Evolutionary conservation across 2,329 filamentous ascomycete genomes (phyloP), one percentile per base, ranked within the genome.

Genomic region (Pestalotiopsis sp.): DNA sequence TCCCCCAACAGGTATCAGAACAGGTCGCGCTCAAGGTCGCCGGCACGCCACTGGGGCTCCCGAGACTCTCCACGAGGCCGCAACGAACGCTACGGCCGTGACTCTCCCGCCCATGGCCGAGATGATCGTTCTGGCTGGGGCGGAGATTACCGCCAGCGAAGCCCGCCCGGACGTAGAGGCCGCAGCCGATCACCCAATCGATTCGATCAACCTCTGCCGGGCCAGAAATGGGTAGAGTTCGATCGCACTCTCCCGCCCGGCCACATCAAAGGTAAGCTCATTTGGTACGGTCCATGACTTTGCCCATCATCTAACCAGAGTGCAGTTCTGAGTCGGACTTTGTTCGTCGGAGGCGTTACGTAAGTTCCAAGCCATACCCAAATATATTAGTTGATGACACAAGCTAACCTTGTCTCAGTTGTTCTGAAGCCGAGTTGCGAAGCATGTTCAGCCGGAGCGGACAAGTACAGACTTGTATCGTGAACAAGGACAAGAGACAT

Each of bases 401-500:
- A 58, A 36, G 59, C 68, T 62, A 61, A 64, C 59, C 49, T 67
- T 68, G 62, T 68, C 67, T 61, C 71, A 92, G 91, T 49, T 91
- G 89, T 69, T 91, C 92, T 6, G 95, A 99, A 80, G 84, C 87
- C 68, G 94, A 98, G 78, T 86, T 99, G 66, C 91, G 94, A 66
- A 84, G 83, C 64, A 90, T 97, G 59, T 99, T 99, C 80, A 86
- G 85, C 76, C 90, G 90, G 60, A 97, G 91, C 77, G 96, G 96
- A 69, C 86, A 91, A 66, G 96, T 99, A 3, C 96, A 99, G 81
- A 98, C 95, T 1, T 98, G 95, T 81, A 99, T 99, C 73, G 95
- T 98, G 73, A 98, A 99, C 83, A 92, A 94, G 76, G 96, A 99
- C 77, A 99, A 98, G 83, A 93, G 96, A 20, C 96, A 99, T 80